Conservation (phyloP, 768 basidiomycete species). For the Hemileccinum rubropunctum region DNA sequence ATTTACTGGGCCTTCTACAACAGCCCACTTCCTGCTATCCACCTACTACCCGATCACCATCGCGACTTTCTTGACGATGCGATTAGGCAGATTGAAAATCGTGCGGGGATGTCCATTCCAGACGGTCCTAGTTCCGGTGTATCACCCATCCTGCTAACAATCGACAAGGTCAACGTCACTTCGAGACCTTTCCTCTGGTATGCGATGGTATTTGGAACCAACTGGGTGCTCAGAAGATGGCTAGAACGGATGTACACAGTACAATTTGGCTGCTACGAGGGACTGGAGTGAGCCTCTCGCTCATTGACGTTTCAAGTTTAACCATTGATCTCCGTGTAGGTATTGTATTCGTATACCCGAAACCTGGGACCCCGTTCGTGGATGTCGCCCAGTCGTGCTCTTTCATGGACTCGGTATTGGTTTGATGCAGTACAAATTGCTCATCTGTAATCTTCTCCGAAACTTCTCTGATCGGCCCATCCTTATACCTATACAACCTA, state of each 20-base stretch:
- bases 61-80: slow-evolving; percentile 55
- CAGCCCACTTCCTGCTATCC: slow-evolving; percentile 51
- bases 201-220: slow-evolving; percentile 45
- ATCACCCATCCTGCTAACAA: slow-evolving; percentile 62
- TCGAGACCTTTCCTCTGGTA: slow-evolving; percentile 72
- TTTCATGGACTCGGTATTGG: slow-evolving; percentile 90
- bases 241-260: slow-evolving; percentile 43
- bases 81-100: slow-evolving; percentile 63
- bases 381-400: slow-evolving; percentile 73
- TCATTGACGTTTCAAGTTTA: neutral
- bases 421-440: slow-evolving; percentile 62
- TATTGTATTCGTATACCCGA: slow-evolving; percentile 73
- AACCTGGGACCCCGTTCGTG: slow-evolving; percentile 56
- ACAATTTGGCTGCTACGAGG: slow-evolving; percentile 49
- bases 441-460: slow-evolving; percentile 57
- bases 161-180: slow-evolving; percentile 71
- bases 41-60: slow-evolving; percentile 45
- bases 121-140: slow-evolving; percentile 54
- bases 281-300: slow-evolving; percentile 57
- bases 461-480: slow-evolving; percentile 66
- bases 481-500: slow-evolving; percentile 76
- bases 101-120: slow-evolving; percentile 63
- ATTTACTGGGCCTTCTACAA: slow-evolving; percentile 85
- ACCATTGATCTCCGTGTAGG: slow-evolving; percentile 33
- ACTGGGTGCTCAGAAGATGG: slow-evolving; percentile 45